Evolutionary conservation across 768 basidiomycete genomes (phyloP).

Genomic region (Pulveroboletus sp.): DNA sequence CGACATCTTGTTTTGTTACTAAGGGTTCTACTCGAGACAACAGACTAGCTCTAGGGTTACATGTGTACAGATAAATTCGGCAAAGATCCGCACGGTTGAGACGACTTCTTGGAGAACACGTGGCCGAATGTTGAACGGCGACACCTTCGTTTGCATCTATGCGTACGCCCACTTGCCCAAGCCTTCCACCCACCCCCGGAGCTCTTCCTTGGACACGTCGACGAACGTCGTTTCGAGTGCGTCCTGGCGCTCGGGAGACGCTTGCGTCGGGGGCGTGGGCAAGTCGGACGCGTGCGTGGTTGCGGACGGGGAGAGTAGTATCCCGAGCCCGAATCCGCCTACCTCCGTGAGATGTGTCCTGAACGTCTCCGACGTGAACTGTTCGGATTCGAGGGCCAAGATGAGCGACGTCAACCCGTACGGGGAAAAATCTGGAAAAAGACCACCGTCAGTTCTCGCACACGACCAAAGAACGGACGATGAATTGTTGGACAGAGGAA

Average conservation of each 20-base stretch:
- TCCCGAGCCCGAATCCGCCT: constrained; percentile 88
- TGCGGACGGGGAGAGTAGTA: constrained; percentile 61
- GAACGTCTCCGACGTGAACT: constrained; percentile 32
- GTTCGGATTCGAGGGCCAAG: constrained; percentile 41
- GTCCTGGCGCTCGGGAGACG: constrained; percentile 5
- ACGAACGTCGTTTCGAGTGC: constrained; percentile 23
- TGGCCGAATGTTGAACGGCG: background rate
- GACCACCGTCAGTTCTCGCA: background rate
- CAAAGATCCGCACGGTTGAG: background rate
- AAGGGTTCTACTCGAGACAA: no score
- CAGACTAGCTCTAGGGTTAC: background rate
- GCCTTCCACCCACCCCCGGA: constrained; percentile 35
- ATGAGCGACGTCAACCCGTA: constrained; percentile 56
- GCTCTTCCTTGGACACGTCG: constrained; percentile 23
- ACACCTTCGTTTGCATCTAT: constrained; percentile 12
- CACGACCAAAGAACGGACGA: background rate
- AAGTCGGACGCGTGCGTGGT: constrained; percentile 9
- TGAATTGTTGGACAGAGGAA: background rate
- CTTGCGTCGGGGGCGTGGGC: constrained; percentile 25
- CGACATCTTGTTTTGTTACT: no score
- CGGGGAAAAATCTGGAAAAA: constrained; percentile 61
- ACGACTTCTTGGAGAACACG: background rate
- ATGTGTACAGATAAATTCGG: constrained; percentile 5
- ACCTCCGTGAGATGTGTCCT: constrained; percentile 81
- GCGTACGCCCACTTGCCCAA: constrained; percentile 40